Evolutionary conservation across 2,329 filamentous ascomycete species (phyloP).

Genomic region (Cladobotryum protrusum): DNA sequence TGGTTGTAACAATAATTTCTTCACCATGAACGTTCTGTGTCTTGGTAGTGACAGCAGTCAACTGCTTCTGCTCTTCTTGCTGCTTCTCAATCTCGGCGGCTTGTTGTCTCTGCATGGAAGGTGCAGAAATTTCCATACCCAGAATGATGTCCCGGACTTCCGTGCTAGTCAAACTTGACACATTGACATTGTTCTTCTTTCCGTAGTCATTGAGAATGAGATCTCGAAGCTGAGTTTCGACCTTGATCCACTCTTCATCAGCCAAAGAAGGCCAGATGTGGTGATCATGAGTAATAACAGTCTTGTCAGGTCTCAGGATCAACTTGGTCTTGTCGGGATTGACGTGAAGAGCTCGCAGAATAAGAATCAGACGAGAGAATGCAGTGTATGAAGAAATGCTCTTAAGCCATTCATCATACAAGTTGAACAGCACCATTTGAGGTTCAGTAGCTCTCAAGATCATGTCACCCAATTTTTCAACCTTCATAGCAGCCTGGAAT

Average conservation of each 20-base stretch:
- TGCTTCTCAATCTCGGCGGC: slow-evolving; percentile 99
- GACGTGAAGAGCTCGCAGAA: slow-evolving; percentile 89
- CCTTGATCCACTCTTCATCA: slow-evolving; percentile 98
- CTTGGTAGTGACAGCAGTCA: slow-evolving; percentile 96
- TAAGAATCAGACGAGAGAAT: slow-evolving; percentile 90
- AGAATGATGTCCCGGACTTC: slow-evolving; percentile 98
- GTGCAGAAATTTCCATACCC: slow-evolving; percentile 98
- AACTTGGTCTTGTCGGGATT: slow-evolving; percentile 99
- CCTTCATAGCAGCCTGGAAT: slow-evolving; percentile 99
- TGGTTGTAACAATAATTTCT: slow-evolving; percentile 97
- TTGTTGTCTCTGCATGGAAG: slow-evolving; percentile 96
- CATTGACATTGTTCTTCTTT: slow-evolving; percentile 99
- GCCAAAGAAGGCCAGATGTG: slow-evolving; percentile 95
- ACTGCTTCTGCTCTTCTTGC: slow-evolving; percentile 90
- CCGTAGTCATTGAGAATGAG: slow-evolving; percentile 97
- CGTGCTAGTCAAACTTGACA: slow-evolving; percentile 89
- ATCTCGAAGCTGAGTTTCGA: slow-evolving; percentile 94
- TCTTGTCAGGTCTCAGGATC: slow-evolving; percentile 91
- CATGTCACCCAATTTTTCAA: slow-evolving; percentile 98
- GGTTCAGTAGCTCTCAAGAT: slow-evolving; percentile 95
- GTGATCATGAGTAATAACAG: slow-evolving; percentile 94
- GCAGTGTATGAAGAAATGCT: slow-evolving; percentile 97
- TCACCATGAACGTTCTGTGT: slow-evolving; percentile 96
- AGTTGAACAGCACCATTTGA: slow-evolving; percentile 99
- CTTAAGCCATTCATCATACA: slow-evolving; percentile 99